Evolutionary conservation across 106 monocot genomes (phyloP).

Genomic region (Dioscorea zingiberensis): DNA sequence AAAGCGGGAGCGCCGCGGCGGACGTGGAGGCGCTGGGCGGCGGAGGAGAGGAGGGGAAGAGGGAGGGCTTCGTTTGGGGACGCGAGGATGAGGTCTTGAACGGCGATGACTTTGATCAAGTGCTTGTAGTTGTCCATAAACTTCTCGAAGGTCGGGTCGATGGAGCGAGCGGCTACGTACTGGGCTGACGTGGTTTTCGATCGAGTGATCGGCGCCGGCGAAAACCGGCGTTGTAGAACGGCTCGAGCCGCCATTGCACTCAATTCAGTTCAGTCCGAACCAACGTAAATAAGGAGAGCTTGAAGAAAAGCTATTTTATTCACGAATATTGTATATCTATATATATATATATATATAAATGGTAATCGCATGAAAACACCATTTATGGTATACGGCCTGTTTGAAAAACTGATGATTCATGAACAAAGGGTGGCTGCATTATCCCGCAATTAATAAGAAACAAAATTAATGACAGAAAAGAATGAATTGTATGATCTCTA

Average conservation of each 20-base stretch:
- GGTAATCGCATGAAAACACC: no score
- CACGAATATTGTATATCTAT: no score
- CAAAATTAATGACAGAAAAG: no score
- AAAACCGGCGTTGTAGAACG: slow-evolving; percentile 27
- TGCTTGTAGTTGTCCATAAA: slow-evolving; percentile 66
- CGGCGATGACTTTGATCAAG: slow-evolving; percentile 40
- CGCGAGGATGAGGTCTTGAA: slow-evolving; percentile 63
- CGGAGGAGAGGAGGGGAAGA: slow-evolving; percentile 36
- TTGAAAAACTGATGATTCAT: no score
- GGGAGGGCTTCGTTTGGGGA: slow-evolving; percentile 42
- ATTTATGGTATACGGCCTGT: no score
- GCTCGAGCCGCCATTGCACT: slow-evolving; percentile 81
- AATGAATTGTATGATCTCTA: no score
- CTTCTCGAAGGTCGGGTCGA: slow-evolving; percentile 81
- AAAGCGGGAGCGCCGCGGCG: slow-evolving; percentile 54
- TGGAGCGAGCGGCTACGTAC: slow-evolving; percentile 45
- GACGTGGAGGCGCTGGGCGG: slow-evolving; percentile 46
- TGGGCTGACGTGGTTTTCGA: slow-evolving; percentile 59
- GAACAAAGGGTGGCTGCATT: no score
- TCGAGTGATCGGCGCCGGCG: slow-evolving; percentile 4
- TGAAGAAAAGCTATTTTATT: no score
- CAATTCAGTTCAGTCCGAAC: slow-evolving; percentile 58
- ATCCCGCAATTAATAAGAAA: no score
- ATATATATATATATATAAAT: no score
- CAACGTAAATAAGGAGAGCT: no score